phyloP scores from a whole-genome alignment of 202 grass and related monocot species.

The Panicum hallii region DNA sequence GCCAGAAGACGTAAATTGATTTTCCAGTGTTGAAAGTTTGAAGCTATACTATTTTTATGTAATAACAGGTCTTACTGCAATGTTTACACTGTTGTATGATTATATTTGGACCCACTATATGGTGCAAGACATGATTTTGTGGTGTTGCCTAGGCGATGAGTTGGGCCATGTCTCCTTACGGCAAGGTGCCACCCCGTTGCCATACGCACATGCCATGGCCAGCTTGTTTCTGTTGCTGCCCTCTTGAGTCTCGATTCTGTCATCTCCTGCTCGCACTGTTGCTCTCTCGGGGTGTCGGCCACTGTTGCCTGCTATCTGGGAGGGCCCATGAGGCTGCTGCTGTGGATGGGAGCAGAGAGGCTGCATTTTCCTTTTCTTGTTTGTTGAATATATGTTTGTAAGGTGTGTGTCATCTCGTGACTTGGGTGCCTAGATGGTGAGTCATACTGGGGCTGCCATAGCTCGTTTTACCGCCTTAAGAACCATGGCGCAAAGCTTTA shows the following conservation, averaged over 20 bases:
- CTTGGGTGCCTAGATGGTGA: background rate
- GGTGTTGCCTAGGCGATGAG: background rate
- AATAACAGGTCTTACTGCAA: slow-evolving; percentile 1
- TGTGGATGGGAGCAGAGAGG: background rate
- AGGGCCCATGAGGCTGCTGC: background rate
- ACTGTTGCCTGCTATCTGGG: background rate
- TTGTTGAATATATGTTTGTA: background rate
- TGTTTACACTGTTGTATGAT: background rate
- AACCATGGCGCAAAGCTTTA: background rate
- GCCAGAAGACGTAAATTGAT: slow-evolving; percentile 15
- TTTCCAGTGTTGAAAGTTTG: slow-evolving; percentile 25
- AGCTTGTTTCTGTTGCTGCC: background rate
- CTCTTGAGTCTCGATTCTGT: background rate
- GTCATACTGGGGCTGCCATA: background rate
- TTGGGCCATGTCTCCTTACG: background rate
- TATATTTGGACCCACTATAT: background rate
- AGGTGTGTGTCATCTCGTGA: background rate
- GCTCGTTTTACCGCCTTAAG: background rate
- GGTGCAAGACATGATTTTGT: background rate
- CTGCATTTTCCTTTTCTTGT: background rate
- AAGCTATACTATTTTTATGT: background rate
- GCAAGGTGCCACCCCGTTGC: background rate
- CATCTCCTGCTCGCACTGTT: background rate
- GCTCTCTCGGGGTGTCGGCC: background rate
- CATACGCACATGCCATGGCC: background rate